phyloP scores from a whole-genome alignment of 768 basidiomycete genomes.

The Solioccasus polychromus region DNA sequence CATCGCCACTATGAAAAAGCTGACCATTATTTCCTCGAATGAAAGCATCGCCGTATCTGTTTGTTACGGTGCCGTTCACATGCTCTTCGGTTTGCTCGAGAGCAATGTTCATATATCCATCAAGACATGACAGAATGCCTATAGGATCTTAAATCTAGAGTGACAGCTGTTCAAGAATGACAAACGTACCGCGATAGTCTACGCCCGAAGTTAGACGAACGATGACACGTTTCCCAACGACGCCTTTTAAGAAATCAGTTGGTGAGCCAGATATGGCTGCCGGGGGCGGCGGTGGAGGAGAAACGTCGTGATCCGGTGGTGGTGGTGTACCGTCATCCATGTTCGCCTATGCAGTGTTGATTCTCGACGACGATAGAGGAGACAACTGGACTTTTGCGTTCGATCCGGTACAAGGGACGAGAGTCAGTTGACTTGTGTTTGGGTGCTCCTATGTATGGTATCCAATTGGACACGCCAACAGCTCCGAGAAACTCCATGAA shows the following conservation, averaged over 20 bases:
- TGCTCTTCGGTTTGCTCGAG: slow-evolving; percentile 97
- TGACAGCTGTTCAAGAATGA: neutral
- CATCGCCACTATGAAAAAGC: slow-evolving; percentile 7
- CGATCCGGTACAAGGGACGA: too few relatives aligned
- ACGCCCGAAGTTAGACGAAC: slow-evolving; percentile 90
- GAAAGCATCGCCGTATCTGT: slow-evolving; percentile 93
- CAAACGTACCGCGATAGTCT: slow-evolving; percentile 78
- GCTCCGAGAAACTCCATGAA: slow-evolving; percentile 4
- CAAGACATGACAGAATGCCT: slow-evolving; percentile 93
- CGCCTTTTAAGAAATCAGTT: slow-evolving; percentile 90
- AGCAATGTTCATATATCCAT: slow-evolving; percentile 99
- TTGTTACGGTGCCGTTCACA: slow-evolving; percentile 82
- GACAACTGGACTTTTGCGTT: neutral
- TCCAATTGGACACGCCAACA: neutral
- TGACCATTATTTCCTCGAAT: slow-evolving; percentile 91
- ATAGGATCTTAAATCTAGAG: neutral
- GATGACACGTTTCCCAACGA: slow-evolving; percentile 94
- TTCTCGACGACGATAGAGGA: neutral
- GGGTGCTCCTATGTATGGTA: slow-evolving; percentile 9
- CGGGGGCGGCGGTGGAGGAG: slow-evolving; percentile 52
- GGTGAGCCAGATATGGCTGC: slow-evolving; percentile 68
- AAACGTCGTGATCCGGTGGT: slow-evolving; percentile 36
- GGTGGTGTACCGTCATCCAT: slow-evolving; percentile 33
- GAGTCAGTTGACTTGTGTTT: slow-evolving; percentile 20
- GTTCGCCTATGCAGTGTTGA: slow-evolving; percentile 3